These are phyloP conservation scores for Schwanniomyces polymorphus DNA, from an alignment of 805 yeast species.

Conservation along the genomic window DNA sequence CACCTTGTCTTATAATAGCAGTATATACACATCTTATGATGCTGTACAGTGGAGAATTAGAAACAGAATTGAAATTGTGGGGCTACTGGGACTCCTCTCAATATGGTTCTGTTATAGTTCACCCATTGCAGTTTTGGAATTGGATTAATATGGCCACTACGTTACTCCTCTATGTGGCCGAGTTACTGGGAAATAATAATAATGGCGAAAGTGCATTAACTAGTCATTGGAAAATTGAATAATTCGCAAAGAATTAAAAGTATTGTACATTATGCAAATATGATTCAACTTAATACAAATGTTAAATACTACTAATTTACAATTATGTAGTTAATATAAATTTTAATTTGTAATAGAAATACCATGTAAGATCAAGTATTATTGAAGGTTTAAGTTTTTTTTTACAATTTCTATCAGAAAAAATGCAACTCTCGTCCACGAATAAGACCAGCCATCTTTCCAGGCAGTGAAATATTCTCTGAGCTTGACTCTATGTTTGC, in stretches of 20 bases:
- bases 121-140: constrained; percentile 96
- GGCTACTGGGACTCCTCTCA: constrained; percentile 43
- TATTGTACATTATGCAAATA: not conserved
- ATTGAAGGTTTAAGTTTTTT: not conserved
- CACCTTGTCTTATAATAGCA: constrained; percentile 92
- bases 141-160: constrained; percentile 90
- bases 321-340: not conserved
- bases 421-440: constrained; percentile 72
- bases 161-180: constrained; percentile 75
- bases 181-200: constrained; percentile 50
- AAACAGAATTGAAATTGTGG: constrained; percentile 61
- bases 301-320: no score
- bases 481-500: constrained; percentile 93
- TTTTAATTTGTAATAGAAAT: not conserved
- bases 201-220: constrained; percentile 37
- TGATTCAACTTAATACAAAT: not conserved
- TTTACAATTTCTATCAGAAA: constrained; percentile 24
- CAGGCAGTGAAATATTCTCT: constrained; percentile 55
- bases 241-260: constrained; percentile 3
- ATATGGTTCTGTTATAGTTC: constrained; percentile 26
- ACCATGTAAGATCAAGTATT: not conserved
- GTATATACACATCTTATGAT: constrained; percentile 93
- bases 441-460: constrained; percentile 44
- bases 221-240: constrained; percentile 45
- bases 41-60: constrained; percentile 79